These are phyloP conservation scores for Xylaria castorea DNA, from an alignment of 495 filamentous ascomycete genomes.

Conservation along the genomic window DNA sequence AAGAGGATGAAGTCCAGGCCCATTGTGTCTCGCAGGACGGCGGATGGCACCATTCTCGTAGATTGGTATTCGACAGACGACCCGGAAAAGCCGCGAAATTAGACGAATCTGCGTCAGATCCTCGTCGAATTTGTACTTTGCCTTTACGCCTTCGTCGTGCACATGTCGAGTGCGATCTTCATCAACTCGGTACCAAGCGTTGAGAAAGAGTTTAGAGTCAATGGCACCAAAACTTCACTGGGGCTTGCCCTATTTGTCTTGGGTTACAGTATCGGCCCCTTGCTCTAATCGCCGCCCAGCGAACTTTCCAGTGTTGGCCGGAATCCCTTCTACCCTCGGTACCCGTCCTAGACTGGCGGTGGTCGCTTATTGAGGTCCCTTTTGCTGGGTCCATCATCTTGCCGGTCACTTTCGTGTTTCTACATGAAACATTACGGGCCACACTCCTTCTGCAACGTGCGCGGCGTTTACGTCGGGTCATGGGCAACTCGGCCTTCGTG, in stretches of 20 bases:
- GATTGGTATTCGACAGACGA: constrained; percentile 64
- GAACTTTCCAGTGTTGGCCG: constrained; percentile 73
- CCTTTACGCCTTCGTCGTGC: constrained; percentile 54
- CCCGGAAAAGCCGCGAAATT: constrained; percentile 64
- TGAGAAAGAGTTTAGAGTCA: constrained; percentile 57
- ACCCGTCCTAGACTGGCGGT: constrained; percentile 61
- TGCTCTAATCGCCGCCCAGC: constrained; percentile 48
- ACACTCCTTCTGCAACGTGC: constrained; percentile 53
- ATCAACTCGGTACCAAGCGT: constrained; percentile 52
- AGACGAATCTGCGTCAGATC: constrained; percentile 47
- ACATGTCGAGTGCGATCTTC: constrained; percentile 59
- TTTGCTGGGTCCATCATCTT: constrained; percentile 57
- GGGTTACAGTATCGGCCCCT: constrained; percentile 62
- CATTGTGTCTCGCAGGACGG: constrained; percentile 50
- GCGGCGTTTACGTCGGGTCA: constrained; percentile 51
- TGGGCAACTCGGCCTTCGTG: constrained; percentile 51
- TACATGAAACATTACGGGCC: constrained; percentile 56
- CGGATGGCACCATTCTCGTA: constrained; percentile 61
- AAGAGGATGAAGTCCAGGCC: constrained; percentile 56
- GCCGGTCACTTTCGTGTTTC: constrained; percentile 52
- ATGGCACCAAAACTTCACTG: constrained; percentile 59
- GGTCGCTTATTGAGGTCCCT: constrained; percentile 63
- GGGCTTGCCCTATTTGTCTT: constrained; percentile 64
- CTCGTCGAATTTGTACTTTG: constrained; percentile 59
- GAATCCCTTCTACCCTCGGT: constrained; percentile 74